Conservation (phyloP, 805 yeast genomes). For the Pichia nakasei region DNA sequence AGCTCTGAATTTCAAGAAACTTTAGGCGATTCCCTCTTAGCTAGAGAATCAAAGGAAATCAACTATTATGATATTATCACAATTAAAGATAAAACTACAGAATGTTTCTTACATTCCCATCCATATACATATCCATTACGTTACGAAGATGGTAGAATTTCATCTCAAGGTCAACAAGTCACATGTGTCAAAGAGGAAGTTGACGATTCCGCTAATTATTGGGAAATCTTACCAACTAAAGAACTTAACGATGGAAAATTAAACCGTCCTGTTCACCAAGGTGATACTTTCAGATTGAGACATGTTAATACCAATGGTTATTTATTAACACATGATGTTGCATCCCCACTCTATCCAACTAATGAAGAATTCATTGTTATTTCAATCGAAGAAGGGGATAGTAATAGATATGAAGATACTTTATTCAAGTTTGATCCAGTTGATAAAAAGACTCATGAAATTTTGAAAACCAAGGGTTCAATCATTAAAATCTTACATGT, state of each 20-base stretch:
- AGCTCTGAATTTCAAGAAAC: conserved; percentile 92
- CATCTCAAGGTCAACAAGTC: conserved; percentile 92
- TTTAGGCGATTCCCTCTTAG: conserved; percentile 71
- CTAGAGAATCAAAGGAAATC: conserved; percentile 60
- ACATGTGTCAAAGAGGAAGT: conserved; percentile 59
- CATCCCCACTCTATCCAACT: conserved; percentile 87
- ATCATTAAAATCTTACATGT: conserved; percentile 67
- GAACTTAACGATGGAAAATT: conserved; percentile 31
- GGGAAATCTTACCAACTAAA: conserved; percentile 71
- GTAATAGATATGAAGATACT: conserved; percentile 55
- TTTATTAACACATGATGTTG: conserved; percentile 88
- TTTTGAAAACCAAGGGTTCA: conserved; percentile 63
- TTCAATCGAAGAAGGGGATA: conserved; percentile 46
- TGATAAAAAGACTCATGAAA: conserved; percentile 40
- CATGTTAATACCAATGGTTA: conserved; percentile 76
- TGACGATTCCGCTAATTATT: conserved; percentile 49
- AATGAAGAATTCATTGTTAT: conserved; percentile 88
- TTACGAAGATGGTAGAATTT: conserved; percentile 92
- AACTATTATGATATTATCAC: conserved; percentile 72
- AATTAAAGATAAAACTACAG: conserved; percentile 72
- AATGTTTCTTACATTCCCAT: conserved; percentile 79
- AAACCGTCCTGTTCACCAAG: conserved; percentile 51
- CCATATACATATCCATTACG: conserved; percentile 69
- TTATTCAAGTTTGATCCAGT: conserved; percentile 64
- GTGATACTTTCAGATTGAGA: conserved; percentile 68